Evolutionary conservation across 1,284 basidiomycete species (phyloP).

Genomic region (Ganoderma lucidum): DNA sequence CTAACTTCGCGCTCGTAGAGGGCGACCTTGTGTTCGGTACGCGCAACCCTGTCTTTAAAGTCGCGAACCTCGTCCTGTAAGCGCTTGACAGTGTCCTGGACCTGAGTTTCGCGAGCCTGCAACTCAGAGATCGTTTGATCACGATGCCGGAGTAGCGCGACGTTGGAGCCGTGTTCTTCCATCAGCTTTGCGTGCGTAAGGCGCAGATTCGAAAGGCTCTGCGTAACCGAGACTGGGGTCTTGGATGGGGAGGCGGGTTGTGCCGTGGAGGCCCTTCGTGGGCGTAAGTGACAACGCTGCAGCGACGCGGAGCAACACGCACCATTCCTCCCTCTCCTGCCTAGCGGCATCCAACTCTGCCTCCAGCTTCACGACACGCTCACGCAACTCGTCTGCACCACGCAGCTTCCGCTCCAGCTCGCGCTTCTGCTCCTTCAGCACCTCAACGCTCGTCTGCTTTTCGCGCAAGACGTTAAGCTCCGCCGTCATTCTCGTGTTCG

Average conservation of each 20-base stretch:
- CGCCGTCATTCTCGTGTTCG: constrained; percentile 62
- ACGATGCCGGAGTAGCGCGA: constrained; percentile 56
- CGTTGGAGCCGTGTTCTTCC: constrained; percentile 67
- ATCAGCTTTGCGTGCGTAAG: constrained; percentile 66
- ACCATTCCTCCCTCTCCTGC: constrained; percentile 64
- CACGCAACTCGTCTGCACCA: constrained; percentile 62
- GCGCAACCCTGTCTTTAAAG: constrained; percentile 52
- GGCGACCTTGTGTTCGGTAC: constrained; percentile 53
- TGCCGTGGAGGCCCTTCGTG: constrained; percentile 48
- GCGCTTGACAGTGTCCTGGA: constrained; percentile 43
- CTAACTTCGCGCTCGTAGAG: constrained; percentile 67
- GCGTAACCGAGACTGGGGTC: constrained; percentile 60
- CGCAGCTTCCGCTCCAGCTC: constrained; percentile 64
- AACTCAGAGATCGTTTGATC: constrained; percentile 57
- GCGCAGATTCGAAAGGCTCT: constrained; percentile 64
- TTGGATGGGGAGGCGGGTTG: constrained; percentile 49
- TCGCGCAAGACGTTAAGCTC: constrained; percentile 65
- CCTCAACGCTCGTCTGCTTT: constrained; percentile 66
- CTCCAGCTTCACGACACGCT: constrained; percentile 63
- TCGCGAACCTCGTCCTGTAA: constrained; percentile 48
- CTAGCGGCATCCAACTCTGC: constrained; percentile 67
- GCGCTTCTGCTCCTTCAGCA: constrained; percentile 79
- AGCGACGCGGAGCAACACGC: constrained; percentile 25
- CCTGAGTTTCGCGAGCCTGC: constrained; percentile 47
- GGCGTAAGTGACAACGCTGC: constrained; percentile 6